A percentile compares a stretch with the other conserved stretches of the same genome.
Evolutionary conservation across 208 protist species (phyloP).

Genomic region (Trypanosoma boissoni): DNA sequence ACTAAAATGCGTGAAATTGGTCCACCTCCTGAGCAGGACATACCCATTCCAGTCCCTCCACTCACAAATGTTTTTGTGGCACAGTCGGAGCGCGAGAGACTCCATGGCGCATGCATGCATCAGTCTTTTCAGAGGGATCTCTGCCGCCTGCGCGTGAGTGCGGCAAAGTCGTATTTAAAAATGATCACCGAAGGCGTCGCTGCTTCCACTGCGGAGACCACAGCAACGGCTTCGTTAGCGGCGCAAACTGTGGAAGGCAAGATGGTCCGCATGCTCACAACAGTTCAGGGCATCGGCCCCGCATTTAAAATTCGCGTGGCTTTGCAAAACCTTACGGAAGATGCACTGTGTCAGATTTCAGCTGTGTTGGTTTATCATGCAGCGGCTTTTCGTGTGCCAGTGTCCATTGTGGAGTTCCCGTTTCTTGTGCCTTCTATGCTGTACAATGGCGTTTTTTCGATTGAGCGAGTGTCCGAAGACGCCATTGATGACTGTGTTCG

Average conservation of each 20-base stretch:
- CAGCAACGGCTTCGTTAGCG: conserved; percentile 13
- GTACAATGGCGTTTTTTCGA: conserved; percentile 53
- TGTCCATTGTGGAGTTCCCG: conserved; percentile 48
- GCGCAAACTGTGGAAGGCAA: neutral
- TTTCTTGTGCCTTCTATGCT: conserved; percentile 64
- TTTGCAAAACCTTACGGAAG: conserved; percentile 74
- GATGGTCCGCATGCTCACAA: conserved; percentile 18
- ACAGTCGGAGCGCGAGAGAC: conserved; percentile 90
- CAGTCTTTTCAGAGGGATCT: conserved; percentile 92
- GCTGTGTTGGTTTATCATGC: conserved; percentile 59
- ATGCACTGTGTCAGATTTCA: conserved; percentile 47
- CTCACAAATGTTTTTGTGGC: conserved; percentile 93
- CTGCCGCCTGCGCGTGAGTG: conserved; percentile 79
- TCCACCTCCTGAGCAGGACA: conserved; percentile 90
- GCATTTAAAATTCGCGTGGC: conserved; percentile 84
- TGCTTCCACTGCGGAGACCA: neutral
- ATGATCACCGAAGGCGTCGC: conserved; percentile 54
- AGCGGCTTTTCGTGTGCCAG: conserved; percentile 53
- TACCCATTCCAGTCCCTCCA: conserved; percentile 88
- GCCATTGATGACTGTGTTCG: conserved; percentile 58
- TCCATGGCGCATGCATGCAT: conserved; percentile 88
- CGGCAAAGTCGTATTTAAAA: conserved; percentile 86
- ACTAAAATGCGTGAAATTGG: conserved; percentile 31
- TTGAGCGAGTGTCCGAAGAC: conserved; percentile 59
- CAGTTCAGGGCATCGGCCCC: conserved; percentile 92